Evolutionary conservation across 2,329 filamentous ascomycete genomes (phyloP), one percentile per base, ranked within the genome.

Genomic region (Basipetospora chlamydospora): DNA sequence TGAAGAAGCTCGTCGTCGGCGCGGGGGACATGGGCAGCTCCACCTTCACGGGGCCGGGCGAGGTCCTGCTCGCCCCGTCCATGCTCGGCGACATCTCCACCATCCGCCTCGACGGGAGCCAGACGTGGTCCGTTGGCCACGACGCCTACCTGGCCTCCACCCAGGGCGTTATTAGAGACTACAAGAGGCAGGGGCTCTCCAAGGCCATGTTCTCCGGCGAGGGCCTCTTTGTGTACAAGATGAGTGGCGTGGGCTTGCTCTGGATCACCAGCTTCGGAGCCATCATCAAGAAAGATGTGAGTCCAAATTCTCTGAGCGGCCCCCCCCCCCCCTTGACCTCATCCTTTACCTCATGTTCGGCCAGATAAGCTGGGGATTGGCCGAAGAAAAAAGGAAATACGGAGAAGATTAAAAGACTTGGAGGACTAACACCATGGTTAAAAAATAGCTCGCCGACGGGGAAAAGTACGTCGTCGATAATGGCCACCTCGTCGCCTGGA

Each of bases 161-260:
- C 0, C 79, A 88, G 50, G 85, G 84, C n/a, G 72, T 96, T 9
- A 54, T 74, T n/a, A 88, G 85, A 47, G 82, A 94, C 41, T 83
- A 85, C 52, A 87, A 94, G 61, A 72, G 76, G 25, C 90, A 96
- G 54, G 74, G 82, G 1, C 59, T 98, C 16, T 73, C 79, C 40
- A 96, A 96, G 56, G 86, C 83, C 15, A 82, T 96, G 57, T 96
- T 98, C 56, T 86, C 78, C 15, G 90, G 90, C 1, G 90, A 96
- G 56, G 90, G 90, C 0, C 53, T 95, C 20, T 96, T 86, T 56
- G 76, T 95, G 9, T 92, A 92, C 57, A 87, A 83, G 55, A 80
- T 96, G 8, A 73, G 66, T 11, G 88, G 88, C 0, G 70, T 66
- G 6, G 90, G 90, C 0, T 62, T 96, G 25, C 52, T 94, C 28